Base-by-base conservation (phyloP, 192 early-diverging fungal genomes). In the Coemansia sp. region DNA sequence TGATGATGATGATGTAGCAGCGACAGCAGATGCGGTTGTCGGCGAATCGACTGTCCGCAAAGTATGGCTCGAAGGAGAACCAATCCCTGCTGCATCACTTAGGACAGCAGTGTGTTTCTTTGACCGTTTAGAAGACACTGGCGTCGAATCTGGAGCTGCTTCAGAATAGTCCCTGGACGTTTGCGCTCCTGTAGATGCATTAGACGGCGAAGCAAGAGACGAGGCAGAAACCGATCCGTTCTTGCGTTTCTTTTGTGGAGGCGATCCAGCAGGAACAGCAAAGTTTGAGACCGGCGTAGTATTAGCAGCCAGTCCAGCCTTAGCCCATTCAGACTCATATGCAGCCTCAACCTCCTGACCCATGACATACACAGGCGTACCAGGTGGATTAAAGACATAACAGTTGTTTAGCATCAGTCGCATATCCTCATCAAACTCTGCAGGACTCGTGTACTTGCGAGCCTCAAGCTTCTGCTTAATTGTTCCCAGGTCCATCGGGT, bases 401-500 rank as follows among this genome's bases (percentile, higher is more conserved):
- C 85, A 87, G 50, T 87, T 87, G 18, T 46, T 58, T 9, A 86
- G 72, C 78, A 87, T 83, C 49, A 83, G 56, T n/a, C 73, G 55
- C 19, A 83, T 29, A 51, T 87, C 84, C 2, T 46, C 53, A 24
- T 75, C 82, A 42, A 80, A 60, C 35, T 71, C 64, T 2, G 39
- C 41, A 4, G 62, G 41, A 11, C 26, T 44, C 0, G 57, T 3
- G 50, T 87, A 87, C 33, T 60, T 42, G 29, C 46, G 44, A 1
- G 25, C 44, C 11, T 69, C 73, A 5, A 87, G 48, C 30, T 65
- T 71, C 24, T 41, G 29, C 22, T 71, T 72, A 22, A 88, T 68
- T 0, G 83, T 87, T 1, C 53, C 60, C 20, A 88, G 64, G 36
- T 88, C 86, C 83, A 88, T 88, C 1, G 86, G 86, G 5, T 72